Conservation (phyloP, 495 filamentous ascomycete species). For the Trichocladium antarcticum region DNA sequence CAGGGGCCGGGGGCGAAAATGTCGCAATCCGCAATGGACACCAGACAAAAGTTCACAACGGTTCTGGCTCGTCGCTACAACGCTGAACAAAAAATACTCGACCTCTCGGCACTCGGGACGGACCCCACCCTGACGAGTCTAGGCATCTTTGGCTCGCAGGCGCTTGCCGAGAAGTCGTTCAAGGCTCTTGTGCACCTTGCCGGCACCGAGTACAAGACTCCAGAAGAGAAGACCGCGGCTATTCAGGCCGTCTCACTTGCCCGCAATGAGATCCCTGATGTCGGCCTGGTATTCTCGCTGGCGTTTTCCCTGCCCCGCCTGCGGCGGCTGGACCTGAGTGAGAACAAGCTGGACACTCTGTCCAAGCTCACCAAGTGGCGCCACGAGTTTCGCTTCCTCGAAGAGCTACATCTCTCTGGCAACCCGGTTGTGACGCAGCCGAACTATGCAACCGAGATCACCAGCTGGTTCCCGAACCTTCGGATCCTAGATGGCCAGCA, state of each 20-base stretch:
- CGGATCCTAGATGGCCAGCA: constrained; percentile 58
- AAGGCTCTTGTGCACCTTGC: constrained; percentile 76
- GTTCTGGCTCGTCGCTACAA: constrained; percentile 70
- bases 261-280: constrained; percentile 60
- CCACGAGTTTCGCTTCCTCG: constrained; percentile 59
- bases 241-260: constrained; percentile 68
- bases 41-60: constrained; percentile 32
- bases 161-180: constrained; percentile 78
- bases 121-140: constrained; percentile 57
- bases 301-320: constrained; percentile 67
- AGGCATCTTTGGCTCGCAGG: constrained; percentile 61
- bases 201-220: constrained; percentile 54
- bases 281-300: constrained; percentile 58
- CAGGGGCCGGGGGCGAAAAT: not conserved
- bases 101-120: constrained; percentile 60
- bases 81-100: constrained; percentile 55
- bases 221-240: constrained; percentile 55
- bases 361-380: constrained; percentile 68
- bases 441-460: constrained; percentile 55
- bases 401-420: constrained; percentile 65
- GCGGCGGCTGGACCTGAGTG: constrained; percentile 73
- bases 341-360: constrained; percentile 61
- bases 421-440: constrained; percentile 60
- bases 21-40: constrained; percentile 27
- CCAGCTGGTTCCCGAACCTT: constrained; percentile 71